These are phyloP conservation scores for Sanghuangporus weigelae DNA, from an alignment of 1,284 basidiomycete species.

Conservation along the genomic window DNA sequence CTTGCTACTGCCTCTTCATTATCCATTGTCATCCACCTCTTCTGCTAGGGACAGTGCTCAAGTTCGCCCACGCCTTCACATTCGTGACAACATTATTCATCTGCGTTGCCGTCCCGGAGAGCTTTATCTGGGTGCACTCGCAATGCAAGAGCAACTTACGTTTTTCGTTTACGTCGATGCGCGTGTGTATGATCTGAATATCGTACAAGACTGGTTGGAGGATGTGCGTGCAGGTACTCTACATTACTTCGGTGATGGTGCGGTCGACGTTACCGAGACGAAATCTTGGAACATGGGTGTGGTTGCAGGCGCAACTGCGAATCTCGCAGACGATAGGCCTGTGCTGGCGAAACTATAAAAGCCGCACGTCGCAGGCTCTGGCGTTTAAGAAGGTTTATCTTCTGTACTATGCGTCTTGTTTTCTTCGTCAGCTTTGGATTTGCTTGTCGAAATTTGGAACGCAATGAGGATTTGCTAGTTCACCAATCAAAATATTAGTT, in stretches of 20 bases:
- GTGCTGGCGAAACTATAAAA: no score
- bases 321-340: no score
- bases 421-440: no score
- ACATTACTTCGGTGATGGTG: constrained; percentile 20
- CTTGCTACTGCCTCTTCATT: constrained; percentile 28
- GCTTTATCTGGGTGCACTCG: constrained; percentile 40
- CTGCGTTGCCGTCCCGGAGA: constrained; percentile 42
- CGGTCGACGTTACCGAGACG: neutral
- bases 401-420: no score
- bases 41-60: neutral
- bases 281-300: no score
- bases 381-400: no score
- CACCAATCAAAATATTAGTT: no score
- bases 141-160: constrained; percentile 13
- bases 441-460: no score
- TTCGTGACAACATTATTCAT: constrained; percentile 18
- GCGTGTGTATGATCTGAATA: constrained; percentile 13
- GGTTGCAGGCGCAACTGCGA: no score
- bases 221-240: constrained; percentile 22
- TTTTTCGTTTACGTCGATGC: constrained; percentile 20
- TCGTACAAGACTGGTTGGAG: constrained; percentile 21
- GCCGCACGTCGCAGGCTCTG: no score
- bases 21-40: constrained; percentile 14
- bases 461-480: no score
- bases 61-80: constrained; percentile 3